phyloP scores from a whole-genome alignment of 441 rosid species.

The Brassica balearica region DNA sequence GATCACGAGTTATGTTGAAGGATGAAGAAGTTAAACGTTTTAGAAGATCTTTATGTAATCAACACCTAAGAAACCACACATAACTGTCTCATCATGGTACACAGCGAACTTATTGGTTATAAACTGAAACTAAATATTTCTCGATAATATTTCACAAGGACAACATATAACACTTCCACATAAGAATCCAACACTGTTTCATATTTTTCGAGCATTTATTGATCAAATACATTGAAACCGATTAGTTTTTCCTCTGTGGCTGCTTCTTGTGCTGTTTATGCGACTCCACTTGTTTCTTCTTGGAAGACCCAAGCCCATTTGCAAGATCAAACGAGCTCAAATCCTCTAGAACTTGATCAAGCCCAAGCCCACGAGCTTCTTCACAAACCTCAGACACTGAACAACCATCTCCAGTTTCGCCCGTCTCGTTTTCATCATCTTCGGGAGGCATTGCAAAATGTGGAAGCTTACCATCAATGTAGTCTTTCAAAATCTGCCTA shows the following conservation, averaged over 20 bases:
- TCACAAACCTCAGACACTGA: constrained; percentile 47
- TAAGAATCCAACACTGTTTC: constrained; percentile 51
- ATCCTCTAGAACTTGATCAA: constrained; percentile 69
- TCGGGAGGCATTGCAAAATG: constrained; percentile 78
- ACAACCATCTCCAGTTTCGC: constrained; percentile 42
- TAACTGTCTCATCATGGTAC: background rate
- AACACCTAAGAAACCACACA: background rate
- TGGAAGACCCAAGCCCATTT: constrained; percentile 61
- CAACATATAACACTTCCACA: background rate
- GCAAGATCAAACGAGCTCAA: constrained; percentile 74
- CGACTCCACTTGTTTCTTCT: constrained; percentile 59
- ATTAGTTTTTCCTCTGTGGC: constrained; percentile 72
- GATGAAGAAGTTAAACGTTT: background rate
- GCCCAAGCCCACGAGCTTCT: constrained; percentile 47
- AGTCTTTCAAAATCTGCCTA: constrained; percentile 84
- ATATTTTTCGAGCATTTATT: background rate
- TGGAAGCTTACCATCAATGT: constrained; percentile 79
- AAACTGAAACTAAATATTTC: background rate
- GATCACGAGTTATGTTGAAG: constrained; percentile 13
- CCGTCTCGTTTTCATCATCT: constrained; percentile 40
- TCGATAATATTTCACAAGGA: constrained; percentile 11
- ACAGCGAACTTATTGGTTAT: background rate
- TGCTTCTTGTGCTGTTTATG: constrained; percentile 72
- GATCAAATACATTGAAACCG: constrained; percentile 49
- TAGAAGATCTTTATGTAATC: background rate